Evolutionary conservation across 2,329 filamentous ascomycete species (phyloP), one percentile per base, ranked within the genome.

Genomic region (Incumbomyces lentus): DNA sequence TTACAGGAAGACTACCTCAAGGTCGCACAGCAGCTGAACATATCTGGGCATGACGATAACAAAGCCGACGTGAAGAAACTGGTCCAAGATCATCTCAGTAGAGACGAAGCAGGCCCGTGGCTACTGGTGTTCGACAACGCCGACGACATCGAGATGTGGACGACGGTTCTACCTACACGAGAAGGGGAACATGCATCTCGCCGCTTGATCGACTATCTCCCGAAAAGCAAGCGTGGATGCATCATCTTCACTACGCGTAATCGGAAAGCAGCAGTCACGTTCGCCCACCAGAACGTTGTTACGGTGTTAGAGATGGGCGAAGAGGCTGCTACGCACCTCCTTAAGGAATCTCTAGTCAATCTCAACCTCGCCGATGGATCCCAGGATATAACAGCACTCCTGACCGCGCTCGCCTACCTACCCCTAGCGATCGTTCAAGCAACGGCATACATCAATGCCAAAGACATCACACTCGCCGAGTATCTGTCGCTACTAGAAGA

Each of bases 381-480:
- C 16, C 3, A 37, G 1, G 31, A 38, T 2, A 22, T 38, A 1
- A 35, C 14, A 17, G 6, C 34, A 13, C 46, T 62, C 3, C 48
- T 61, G 1, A 6, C 48, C 2, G 40, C 51, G 26, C 46, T 62
- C 6, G 45, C 49, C 17, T 58, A 37, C 48, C 49, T 61, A 1
- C 58, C 58, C 6, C 44, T 60, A 19, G 59, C 57, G 1, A 60
- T 62, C 14, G 40, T 44, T 1, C 57, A 62, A 30, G 58, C 56
- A 1, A 49, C 53, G 8, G 49, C 53, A n/a, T 61, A 56, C 14
- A 51, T 49, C 2, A 54, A 54, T 18, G 38, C 44, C 39, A 56
- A 49, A 13, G 17, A 36, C 6, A 47, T 49, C 1, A 30, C 47
- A 7, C 26, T 56, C 2, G 14, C 43, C 2, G 45, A 26, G 3